Conservation (phyloP, 805 yeast species). For the Candida coleopterorum region DNA sequence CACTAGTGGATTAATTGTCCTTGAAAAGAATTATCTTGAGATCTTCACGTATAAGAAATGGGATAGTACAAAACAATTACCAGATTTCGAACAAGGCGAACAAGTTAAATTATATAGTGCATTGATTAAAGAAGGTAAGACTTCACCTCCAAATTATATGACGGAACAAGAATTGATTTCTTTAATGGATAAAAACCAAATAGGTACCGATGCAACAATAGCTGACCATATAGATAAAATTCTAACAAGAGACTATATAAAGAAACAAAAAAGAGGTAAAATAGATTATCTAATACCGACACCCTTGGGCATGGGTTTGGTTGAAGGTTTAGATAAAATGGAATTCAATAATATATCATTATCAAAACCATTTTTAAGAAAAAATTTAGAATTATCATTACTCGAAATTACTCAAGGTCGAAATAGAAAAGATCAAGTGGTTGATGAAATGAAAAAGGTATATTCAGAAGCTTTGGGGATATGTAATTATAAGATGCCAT, state of each 20-base stretch:
- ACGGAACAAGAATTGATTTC: slow-evolving; percentile 91
- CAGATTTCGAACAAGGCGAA: slow-evolving; percentile 58
- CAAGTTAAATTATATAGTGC: slow-evolving; percentile 50
- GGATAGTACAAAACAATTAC: slow-evolving; percentile 64
- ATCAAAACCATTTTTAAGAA: slow-evolving; percentile 84
- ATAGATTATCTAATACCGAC: slow-evolving; percentile 65
- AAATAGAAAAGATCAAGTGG: slow-evolving; percentile 48
- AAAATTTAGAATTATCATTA: slow-evolving; percentile 65
- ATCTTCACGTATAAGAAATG: slow-evolving; percentile 76
- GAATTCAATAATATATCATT: slow-evolving; percentile 57
- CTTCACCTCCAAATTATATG: slow-evolving; percentile 75
- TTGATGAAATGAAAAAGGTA: slow-evolving; percentile 28
- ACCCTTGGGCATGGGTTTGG: slow-evolving; percentile 76
- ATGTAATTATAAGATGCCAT: slow-evolving; percentile 37
- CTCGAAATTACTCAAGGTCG: slow-evolving; percentile 65
- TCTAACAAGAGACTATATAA: slow-evolving; percentile 59
- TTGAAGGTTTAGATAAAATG: slow-evolving; percentile 80
- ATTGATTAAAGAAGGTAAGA: slow-evolving; percentile 65
- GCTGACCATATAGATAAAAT: slow-evolving; percentile 95
- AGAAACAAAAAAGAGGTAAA: slow-evolving; percentile 34
- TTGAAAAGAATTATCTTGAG: slow-evolving; percentile 73
- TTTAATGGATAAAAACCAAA: slow-evolving; percentile 94
- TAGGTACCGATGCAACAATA: slow-evolving; percentile 98
- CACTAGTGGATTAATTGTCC: slow-evolving; percentile 70
- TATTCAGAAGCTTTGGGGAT: slow-evolving; percentile 45